Base-by-base conservation (phyloP, 2,329 filamentous ascomycete genomes). In the Fusarium agapanthi region DNA sequence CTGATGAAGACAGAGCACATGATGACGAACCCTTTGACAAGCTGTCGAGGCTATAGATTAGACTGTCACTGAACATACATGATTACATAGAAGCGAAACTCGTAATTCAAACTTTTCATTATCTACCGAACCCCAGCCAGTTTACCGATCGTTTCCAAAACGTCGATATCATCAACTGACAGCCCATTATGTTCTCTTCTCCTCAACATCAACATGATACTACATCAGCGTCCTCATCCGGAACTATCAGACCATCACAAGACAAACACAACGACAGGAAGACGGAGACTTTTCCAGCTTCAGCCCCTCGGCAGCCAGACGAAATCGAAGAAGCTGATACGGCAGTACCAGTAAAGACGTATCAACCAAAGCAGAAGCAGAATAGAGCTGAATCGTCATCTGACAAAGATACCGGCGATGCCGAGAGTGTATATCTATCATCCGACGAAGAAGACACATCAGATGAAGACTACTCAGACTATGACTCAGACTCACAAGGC, bases 351-450 rank as follows among this genome's bases (percentile, higher is more conserved):
- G 34, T 48, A 53, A 69, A 69, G 45, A 38, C 45, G 34, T 41
- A 28, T 47, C 24, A 61, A 35, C 61, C 69, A 18, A 69, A 58
- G 9, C 62, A 55, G 18, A 54, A 55, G 16, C 45, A 53, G 32
- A 73, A 66, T 20, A 58, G 18, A 24, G 59, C 50, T 28, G 58
- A 75, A 44, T 47, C 61, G 34, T 65, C 75, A 30, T 54, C 67
- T 7, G 43, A 59, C 6, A 50, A 56, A 20, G 50, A 70, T 16
- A 30, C 44, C n/a, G 66, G 66, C n/a, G 75, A 72, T 32, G 65
- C 44, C 50, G 73, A 77, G 44, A 77, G 65, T 22, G 57, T 76
- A 5, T 67, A 76, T 62, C 47, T 77, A 50, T 75, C 75, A 60
- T 70, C 66, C 32, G 64, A 74, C 5, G 44, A 63, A 24, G 67